A percentile compares a stretch with the other conserved stretches of the same genome.
Conservation (phyloP, 805 yeast genomes). For the Yarrowia sp. region DNA sequence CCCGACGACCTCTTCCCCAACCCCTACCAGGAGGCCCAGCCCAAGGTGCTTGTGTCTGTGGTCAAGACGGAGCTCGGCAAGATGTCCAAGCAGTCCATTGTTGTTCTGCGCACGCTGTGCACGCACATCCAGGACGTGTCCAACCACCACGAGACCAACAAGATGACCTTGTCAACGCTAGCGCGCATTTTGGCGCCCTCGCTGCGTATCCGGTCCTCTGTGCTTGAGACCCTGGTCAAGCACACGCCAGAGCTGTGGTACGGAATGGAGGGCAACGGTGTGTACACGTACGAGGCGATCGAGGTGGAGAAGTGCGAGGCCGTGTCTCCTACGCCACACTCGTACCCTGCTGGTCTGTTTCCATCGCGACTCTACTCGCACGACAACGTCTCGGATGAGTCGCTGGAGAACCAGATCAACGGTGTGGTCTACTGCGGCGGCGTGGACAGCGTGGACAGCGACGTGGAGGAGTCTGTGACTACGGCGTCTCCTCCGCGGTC, state of each 20-base stretch:
- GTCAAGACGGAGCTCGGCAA: neutral
- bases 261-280: constrained; percentile 6
- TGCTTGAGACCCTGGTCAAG: neutral
- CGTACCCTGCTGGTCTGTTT: constrained; percentile 10
- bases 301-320: neutral
- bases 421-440: constrained; percentile 12
- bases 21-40: neutral
- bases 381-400: constrained; percentile 20
- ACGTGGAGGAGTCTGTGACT: neutral
- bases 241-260: constrained; percentile 20
- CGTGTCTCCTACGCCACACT: neutral
- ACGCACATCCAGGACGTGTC: constrained; percentile 18
- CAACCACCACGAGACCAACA: constrained; percentile 25
- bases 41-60: constrained; percentile 13
- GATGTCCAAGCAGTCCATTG: constrained; percentile 18
- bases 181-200: constrained; percentile 5
- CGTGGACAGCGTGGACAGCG: neutral
- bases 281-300: constrained; percentile 10
- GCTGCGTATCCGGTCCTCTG: neutral
- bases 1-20: constrained; percentile 15
- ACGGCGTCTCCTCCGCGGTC: neutral
- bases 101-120: neutral
- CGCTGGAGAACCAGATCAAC: constrained; percentile 3
- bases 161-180: neutral
- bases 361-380: constrained; percentile 10